Evolutionary conservation across 2,329 filamentous ascomycete species (phyloP).

Genomic region (Aspergillus pseudoterreus): DNA sequence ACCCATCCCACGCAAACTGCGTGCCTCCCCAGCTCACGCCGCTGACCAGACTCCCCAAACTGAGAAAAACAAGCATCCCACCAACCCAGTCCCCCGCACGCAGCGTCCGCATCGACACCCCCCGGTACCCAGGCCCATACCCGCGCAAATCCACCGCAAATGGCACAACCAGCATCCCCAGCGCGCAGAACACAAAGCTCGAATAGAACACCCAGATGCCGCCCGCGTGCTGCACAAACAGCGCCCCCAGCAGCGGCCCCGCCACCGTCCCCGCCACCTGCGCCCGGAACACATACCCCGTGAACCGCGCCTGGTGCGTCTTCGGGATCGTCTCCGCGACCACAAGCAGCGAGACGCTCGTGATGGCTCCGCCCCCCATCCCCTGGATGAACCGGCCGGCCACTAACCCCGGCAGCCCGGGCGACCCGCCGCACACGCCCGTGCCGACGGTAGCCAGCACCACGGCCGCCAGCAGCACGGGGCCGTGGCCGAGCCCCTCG

Average conservation of each 20-base stretch:
- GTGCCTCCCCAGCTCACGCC: conserved; percentile 44
- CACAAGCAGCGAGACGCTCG: conserved; percentile 41
- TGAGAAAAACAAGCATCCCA: conserved; percentile 35
- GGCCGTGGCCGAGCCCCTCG: conserved; percentile 45
- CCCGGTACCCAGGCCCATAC: conserved; percentile 10
- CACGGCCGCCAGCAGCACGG: conserved; percentile 41
- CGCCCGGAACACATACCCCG: conserved; percentile 28
- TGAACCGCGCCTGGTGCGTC: conserved; percentile 29
- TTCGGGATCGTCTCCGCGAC: conserved; percentile 40
- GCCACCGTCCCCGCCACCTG: conserved; percentile 30
- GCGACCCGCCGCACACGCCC: conserved; percentile 40
- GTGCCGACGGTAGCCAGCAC: conserved; percentile 47
- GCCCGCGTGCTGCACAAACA: conserved; percentile 21
- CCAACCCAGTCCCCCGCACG: conserved; percentile 42
- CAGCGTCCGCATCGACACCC: conserved; percentile 20
- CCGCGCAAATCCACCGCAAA: conserved; percentile 27
- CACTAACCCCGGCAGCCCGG: conserved; percentile 37
- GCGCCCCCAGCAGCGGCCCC: conserved; percentile 24
- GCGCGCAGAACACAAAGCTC: conserved; percentile 29
- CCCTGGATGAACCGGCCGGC: conserved; percentile 46
- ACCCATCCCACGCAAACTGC: conserved; percentile 36
- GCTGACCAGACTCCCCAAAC: conserved; percentile 37
- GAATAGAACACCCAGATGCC: conserved; percentile 30
- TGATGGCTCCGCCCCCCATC: conserved; percentile 45
- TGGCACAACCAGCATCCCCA: conserved; percentile 27